Percentiles rank a stretch among this genome's conserved stretches.
Evolutionary conservation across 768 basidiomycete species (phyloP).

Genomic region (Pholiota conissans): DNA sequence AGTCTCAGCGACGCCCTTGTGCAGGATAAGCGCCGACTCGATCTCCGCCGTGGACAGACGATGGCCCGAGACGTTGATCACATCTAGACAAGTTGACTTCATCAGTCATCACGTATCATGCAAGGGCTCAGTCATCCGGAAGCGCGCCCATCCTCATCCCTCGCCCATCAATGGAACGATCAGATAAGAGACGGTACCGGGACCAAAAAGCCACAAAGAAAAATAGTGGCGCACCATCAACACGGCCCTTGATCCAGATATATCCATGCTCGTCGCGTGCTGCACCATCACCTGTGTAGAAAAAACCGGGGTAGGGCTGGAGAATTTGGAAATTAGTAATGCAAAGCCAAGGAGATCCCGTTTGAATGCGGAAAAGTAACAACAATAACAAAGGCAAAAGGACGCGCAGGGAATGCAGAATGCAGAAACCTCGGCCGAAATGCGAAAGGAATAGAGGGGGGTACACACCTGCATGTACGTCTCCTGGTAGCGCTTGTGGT

Average conservation of each 20-base stretch:
- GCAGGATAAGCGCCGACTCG: conserved; percentile 92
- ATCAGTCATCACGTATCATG: too few relatives aligned
- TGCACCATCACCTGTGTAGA: conserved; percentile 98
- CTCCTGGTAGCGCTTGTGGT: conserved; percentile 81
- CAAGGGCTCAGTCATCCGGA: too few relatives aligned
- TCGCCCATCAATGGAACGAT: background rate
- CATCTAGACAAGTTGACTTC: conserved; percentile 62
- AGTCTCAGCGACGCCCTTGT: conserved; percentile 95
- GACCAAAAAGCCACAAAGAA: too few relatives aligned
- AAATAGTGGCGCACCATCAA: conserved; percentile 61
- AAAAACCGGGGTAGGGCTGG: conserved; percentile 82
- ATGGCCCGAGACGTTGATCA: conserved; percentile 98
- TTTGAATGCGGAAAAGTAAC: too few relatives aligned
- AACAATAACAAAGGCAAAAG: too few relatives aligned
- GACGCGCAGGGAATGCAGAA: too few relatives aligned
- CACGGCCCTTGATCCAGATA: conserved; percentile 97
- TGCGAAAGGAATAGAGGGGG: too few relatives aligned
- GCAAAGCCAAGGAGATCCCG: too few relatives aligned
- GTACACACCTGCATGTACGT: conserved; percentile 47
- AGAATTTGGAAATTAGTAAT: background rate
- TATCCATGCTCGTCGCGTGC: conserved; percentile 94
- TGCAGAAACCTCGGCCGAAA: background rate
- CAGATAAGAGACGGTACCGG: too few relatives aligned
- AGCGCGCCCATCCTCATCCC: too few relatives aligned
- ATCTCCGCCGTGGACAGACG: conserved; percentile 97